Evolutionary conservation across 305 asterid species (phyloP).

Genomic region (Nicotiana rustica): DNA sequence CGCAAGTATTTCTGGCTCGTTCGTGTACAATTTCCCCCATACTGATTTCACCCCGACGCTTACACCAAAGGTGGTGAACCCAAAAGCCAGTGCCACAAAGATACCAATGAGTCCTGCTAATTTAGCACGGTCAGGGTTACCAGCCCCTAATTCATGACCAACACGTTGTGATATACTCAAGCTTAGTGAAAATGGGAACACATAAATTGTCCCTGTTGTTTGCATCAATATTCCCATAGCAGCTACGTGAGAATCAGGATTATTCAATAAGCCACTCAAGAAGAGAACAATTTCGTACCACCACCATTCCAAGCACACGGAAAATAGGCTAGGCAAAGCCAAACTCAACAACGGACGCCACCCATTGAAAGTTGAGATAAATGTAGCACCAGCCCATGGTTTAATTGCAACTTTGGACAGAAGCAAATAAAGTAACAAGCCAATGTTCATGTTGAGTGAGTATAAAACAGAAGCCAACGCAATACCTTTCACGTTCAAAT

Average conservation of each 20-base stretch:
- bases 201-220: constrained; percentile 71
- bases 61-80: constrained; percentile 57
- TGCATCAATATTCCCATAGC: constrained; percentile 89
- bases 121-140: constrained; percentile 61
- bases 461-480: constrained; percentile 77
- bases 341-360: constrained; percentile 74
- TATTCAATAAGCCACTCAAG: constrained; percentile 62
- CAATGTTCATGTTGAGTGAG: constrained; percentile 66
- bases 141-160: constrained; percentile 81
- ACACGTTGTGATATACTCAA: constrained; percentile 83
- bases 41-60: constrained; percentile 49
- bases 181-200: constrained; percentile 66
- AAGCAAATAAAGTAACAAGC: constrained; percentile 51
- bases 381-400: constrained; percentile 67
- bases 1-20: constrained; percentile 57
- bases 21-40: constrained; percentile 73
- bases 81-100: constrained; percentile 47
- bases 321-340: constrained; percentile 71
- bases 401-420: constrained; percentile 63
- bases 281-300: constrained; percentile 83
- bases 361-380: constrained; percentile 57
- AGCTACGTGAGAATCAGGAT: constrained; percentile 77
- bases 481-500: constrained; percentile 70
- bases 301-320: constrained; percentile 95
- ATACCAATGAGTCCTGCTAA: constrained; percentile 62